A percentile compares a stretch with the other conserved stretches of the same genome.
These are phyloP conservation scores for Carex parvula DNA, from an alignment of 176 grass and related monocot genomes.

Conservation along the genomic window DNA sequence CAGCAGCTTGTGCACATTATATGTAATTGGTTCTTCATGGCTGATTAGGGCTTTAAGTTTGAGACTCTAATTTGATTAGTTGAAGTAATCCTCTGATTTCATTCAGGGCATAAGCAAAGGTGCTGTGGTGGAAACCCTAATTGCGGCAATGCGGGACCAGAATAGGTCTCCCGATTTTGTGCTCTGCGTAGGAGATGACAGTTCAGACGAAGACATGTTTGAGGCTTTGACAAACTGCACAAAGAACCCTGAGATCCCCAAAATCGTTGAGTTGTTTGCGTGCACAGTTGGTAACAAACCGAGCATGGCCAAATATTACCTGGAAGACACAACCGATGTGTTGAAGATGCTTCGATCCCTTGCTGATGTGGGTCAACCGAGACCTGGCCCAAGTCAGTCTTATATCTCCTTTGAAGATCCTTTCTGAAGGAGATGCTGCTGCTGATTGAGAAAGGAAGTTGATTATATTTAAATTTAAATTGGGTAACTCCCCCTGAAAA, in stretches of 20 bases:
- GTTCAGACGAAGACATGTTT: constrained; percentile 75
- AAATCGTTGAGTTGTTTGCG: constrained; percentile 34
- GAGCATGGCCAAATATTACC: constrained; percentile 63
- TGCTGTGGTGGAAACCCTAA: constrained; percentile 35
- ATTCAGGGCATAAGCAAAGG: constrained; percentile 56
- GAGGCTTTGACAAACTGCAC: constrained; percentile 22
- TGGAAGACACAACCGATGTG: constrained; percentile 49
- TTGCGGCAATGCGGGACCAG: constrained; percentile 21
- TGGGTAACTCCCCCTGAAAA: not conserved
- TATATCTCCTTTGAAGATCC: constrained; percentile 41
- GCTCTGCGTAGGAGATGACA: constrained; percentile 56
- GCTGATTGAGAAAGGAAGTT: not conserved
- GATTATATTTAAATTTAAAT: not conserved
- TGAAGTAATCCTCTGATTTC: not conserved
- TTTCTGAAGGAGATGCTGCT: not conserved
- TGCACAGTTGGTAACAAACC: constrained; percentile 69
- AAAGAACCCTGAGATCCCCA: not conserved
- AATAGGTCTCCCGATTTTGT: constrained; percentile 51
- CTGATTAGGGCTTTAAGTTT: constrained; percentile 5
- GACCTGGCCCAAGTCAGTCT: not conserved
- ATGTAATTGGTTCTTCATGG: not conserved
- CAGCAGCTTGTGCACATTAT: not conserved
- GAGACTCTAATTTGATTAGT: not conserved
- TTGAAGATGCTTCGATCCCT: constrained; percentile 48
- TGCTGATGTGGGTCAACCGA: not conserved